Conservation (phyloP, 306 rosid species). For the Glycyrrhiza uralensis region DNA sequence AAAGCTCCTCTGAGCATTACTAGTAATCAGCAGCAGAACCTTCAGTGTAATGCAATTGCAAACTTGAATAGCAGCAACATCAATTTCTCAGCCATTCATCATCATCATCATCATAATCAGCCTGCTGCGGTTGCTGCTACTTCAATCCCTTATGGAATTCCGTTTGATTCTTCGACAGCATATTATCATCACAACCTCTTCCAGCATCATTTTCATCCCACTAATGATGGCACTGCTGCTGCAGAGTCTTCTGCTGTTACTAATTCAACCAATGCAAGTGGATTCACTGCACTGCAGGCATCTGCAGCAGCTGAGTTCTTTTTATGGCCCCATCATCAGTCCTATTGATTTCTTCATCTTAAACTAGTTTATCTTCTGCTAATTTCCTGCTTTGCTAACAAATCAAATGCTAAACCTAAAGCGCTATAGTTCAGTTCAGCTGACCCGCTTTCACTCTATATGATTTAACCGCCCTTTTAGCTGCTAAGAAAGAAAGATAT, state of each 20-base stretch:
- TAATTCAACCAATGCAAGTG: slow-evolving; percentile 19
- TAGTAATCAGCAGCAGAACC: slow-evolving; percentile 38
- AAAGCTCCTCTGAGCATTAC: slow-evolving; percentile 29
- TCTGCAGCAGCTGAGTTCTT: slow-evolving; percentile 66
- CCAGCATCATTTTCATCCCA: slow-evolving; percentile 56
- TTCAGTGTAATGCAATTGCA: slow-evolving; percentile 31
- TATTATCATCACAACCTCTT: slow-evolving; percentile 64
- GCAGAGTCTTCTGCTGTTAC: slow-evolving; percentile 26
- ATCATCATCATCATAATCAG: too few relatives aligned
- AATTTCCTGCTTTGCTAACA: slow-evolving; percentile 42
- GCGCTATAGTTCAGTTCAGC: slow-evolving; percentile 38
- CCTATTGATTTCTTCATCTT: slow-evolving; percentile 40
- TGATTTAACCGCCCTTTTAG: slow-evolving; percentile 36
- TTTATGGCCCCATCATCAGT: slow-evolving; percentile 82
- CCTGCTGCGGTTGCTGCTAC: too few relatives aligned
- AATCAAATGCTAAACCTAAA: slow-evolving; percentile 26
- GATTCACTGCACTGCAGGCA: slow-evolving; percentile 38
- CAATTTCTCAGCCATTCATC: slow-evolving; percentile 62
- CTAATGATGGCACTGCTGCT: slow-evolving; percentile 33
- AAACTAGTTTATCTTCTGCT: slow-evolving; percentile 15
- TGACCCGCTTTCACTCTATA: slow-evolving; percentile 53
- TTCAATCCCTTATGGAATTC: slow-evolving; percentile 62
- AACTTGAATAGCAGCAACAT: slow-evolving; percentile 50
- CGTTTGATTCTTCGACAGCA: slow-evolving; percentile 50
- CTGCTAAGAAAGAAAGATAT: slow-evolving; percentile 39